Conservation (phyloP, 805 yeast genomes). For the Kregervanrija delftensis region DNA sequence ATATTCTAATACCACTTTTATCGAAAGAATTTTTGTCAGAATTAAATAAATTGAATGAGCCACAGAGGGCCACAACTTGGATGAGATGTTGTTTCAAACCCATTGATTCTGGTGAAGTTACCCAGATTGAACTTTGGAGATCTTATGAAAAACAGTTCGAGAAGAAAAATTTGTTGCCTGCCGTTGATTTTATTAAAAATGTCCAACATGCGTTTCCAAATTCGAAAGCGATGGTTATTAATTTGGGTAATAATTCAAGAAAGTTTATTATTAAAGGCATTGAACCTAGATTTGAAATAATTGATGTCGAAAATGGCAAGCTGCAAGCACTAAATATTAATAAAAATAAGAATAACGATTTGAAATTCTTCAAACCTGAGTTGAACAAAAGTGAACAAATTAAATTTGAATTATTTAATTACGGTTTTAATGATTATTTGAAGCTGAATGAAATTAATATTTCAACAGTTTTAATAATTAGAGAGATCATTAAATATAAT, state of each 20-base stretch:
- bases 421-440: constrained; percentile 27
- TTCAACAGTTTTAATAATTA: constrained; percentile 30
- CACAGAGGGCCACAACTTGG: constrained; percentile 90
- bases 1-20: constrained; percentile 8
- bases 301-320: constrained; percentile 40
- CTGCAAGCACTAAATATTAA: constrained; percentile 26
- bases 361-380: constrained; percentile 11
- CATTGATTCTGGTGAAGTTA: constrained; percentile 70
- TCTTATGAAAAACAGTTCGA: constrained; percentile 86
- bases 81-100: constrained; percentile 87
- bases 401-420: constrained; percentile 25
- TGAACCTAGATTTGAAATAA: constrained; percentile 68
- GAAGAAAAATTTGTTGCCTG: constrained; percentile 67
- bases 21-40: constrained; percentile 44
- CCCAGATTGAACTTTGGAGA: constrained; percentile 94
- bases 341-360: constrained; percentile 2
- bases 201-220: constrained; percentile 83
- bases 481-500: constrained; percentile 27
- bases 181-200: constrained; percentile 93
- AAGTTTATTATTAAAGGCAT: constrained; percentile 92
- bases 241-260: constrained; percentile 50
- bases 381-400: constrained; percentile 21
- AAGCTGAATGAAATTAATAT: constrained; percentile 34
- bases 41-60: constrained; percentile 67
- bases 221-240: constrained; percentile 90